Percentiles rank a stretch among this genome's conserved stretches.
Evolutionary conservation across 805 yeast species (phyloP).

Genomic region (Pichia membranifaciens): DNA sequence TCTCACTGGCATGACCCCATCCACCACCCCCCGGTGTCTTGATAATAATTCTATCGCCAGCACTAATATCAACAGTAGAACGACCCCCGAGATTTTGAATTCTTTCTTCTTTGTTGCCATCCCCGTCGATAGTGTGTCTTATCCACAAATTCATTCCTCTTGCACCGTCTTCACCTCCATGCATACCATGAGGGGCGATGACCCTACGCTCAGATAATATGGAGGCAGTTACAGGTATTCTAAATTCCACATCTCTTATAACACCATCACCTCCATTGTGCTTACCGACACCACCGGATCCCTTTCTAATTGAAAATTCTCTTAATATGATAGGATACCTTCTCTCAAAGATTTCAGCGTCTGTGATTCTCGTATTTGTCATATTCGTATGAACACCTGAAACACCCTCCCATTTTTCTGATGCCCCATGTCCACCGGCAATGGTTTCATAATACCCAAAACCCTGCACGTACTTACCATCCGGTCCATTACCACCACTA

Average conservation of each 20-base stretch:
- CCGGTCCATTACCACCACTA: constrained; percentile 52
- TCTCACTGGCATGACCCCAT: constrained; percentile 40
- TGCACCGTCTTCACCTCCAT: constrained; percentile 73
- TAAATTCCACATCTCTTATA: constrained; percentile 76
- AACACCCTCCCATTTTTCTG: constrained; percentile 76
- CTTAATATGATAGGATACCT: constrained; percentile 77
- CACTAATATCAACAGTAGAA: constrained; percentile 47
- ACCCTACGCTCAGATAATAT: constrained; percentile 83
- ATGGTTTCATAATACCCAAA: constrained; percentile 93
- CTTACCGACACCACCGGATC: constrained; percentile 78
- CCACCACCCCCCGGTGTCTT: constrained; percentile 89
- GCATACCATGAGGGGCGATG: constrained; percentile 77
- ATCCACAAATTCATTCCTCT: constrained; percentile 64
- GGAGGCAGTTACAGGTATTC: constrained; percentile 65
- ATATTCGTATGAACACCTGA: constrained; percentile 91
- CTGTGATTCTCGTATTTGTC: constrained; percentile 91
- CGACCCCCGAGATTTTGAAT: constrained; percentile 63
- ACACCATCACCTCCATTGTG: constrained; percentile 83
- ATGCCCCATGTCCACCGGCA: constrained; percentile 94
- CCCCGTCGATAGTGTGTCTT: constrained; percentile 22
- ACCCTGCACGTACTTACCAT: constrained; percentile 50
- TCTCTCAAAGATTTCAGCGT: constrained; percentile 81
- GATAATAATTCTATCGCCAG: constrained; percentile 64
- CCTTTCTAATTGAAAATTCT: constrained; percentile 61
- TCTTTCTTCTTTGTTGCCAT: constrained; percentile 32